Conservation (phyloP, 1,284 basidiomycete genomes). For the Leucoagaricus sp. region DNA sequence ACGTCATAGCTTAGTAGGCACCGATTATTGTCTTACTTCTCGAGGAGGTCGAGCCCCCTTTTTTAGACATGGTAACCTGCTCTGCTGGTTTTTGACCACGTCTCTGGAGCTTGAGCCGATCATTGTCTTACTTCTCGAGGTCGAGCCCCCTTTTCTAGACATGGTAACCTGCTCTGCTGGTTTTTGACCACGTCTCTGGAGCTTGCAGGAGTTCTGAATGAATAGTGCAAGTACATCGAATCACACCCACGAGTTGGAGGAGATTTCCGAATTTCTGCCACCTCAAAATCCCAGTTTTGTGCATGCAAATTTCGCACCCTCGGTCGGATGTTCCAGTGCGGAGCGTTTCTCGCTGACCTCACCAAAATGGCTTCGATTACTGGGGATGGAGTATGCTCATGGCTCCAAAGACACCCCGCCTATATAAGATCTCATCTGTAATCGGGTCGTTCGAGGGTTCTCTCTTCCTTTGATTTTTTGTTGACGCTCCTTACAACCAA, state of each 20-base stretch:
- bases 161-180: too few species aligned
- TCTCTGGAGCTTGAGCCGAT: not conserved
- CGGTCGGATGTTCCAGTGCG: slow-evolving; percentile 9
- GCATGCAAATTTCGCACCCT: not conserved
- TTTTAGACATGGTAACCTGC: too few species aligned
- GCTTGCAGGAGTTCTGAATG: not conserved
- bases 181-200: not conserved
- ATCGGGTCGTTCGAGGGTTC: not conserved
- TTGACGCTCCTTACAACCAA: too few species aligned
- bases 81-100: not conserved
- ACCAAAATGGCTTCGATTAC: slow-evolving; percentile 4
- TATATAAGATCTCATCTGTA: slow-evolving; percentile 4
- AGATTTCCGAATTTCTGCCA: not conserved
- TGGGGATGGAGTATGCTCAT: not conserved
- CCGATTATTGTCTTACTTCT: slow-evolving; percentile 10
- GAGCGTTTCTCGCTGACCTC: slow-evolving; percentile 9
- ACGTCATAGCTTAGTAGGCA: not conserved
- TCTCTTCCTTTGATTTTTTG: not conserved
- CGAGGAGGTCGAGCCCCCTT: not conserved
- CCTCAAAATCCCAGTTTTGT: not conserved
- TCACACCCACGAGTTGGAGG: not conserved
- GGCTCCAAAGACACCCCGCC: slow-evolving; percentile 8
- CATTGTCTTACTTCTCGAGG: slow-evolving; percentile 3
- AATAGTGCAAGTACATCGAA: not conserved
- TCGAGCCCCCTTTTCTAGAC: not conserved